A percentile compares a stretch with the other conserved stretches of the same genome.
Conservation (phyloP, 176 grass and related monocot species). For the Chloris gayana region DNA sequence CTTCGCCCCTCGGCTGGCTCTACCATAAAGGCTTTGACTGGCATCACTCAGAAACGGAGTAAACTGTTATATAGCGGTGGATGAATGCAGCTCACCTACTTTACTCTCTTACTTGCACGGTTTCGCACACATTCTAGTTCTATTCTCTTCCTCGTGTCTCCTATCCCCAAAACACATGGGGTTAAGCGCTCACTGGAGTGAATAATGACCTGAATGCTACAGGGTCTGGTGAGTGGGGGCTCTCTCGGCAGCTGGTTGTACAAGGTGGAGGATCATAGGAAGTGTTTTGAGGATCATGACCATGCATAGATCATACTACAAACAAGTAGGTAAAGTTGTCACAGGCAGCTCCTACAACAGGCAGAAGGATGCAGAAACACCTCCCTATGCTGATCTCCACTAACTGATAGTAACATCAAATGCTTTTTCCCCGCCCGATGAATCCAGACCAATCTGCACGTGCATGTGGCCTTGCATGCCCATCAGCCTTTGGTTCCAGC, state of each 20-base stretch:
- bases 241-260: constrained; percentile 3
- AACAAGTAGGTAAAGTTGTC: constrained; percentile 17
- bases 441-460: constrained; percentile 9
- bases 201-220: constrained; percentile 38
- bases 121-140: constrained; percentile 16
- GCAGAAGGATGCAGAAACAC: constrained; percentile 31
- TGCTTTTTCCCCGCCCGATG: constrained; percentile 27
- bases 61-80: constrained; percentile 23
- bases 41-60: constrained; percentile 20
- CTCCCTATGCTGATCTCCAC: constrained; percentile 51
- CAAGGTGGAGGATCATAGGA: constrained; percentile 41
- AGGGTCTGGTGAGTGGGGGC: constrained; percentile 12
- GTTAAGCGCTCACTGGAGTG: constrained; percentile 48
- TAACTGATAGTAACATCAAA: background rate
- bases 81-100: constrained; percentile 47
- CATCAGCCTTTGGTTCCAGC: background rate
- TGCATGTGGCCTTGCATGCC: constrained; percentile 3
- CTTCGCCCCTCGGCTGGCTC: background rate
- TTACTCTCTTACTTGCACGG: background rate
- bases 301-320: constrained; percentile 26
- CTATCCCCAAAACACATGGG: constrained; percentile 43
- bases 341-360: constrained; percentile 5
- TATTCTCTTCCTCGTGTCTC: constrained; percentile 30
- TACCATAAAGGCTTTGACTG: constrained; percentile 52
- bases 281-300: background rate